These are phyloP conservation scores for Xenoacremonium recifei DNA, from an alignment of 2,329 filamentous ascomycete species.

Conservation along the genomic window DNA sequence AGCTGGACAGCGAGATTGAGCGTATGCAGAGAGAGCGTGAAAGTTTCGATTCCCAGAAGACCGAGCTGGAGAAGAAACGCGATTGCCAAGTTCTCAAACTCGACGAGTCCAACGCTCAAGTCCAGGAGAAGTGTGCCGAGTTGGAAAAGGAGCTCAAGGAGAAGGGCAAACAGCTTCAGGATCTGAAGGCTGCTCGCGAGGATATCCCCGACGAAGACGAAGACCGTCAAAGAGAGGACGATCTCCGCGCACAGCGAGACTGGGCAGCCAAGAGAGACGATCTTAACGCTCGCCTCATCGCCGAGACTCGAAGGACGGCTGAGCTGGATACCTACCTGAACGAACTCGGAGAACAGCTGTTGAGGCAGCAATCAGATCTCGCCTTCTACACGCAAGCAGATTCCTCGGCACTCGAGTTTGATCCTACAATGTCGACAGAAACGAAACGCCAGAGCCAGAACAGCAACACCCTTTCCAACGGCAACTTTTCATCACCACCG, in stretches of 20 bases:
- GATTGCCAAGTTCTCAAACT: conserved; percentile 52
- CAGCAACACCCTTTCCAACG: conserved; percentile 45
- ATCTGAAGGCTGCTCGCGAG: conserved; percentile 69
- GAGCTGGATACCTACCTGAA: conserved; percentile 47
- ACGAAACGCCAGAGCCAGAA: conserved; percentile 48
- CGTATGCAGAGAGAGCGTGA: conserved; percentile 57
- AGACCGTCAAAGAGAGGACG: conserved; percentile 52
- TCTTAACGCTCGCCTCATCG: conserved; percentile 48
- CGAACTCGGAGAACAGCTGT: conserved; percentile 46
- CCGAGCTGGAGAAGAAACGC: conserved; percentile 48
- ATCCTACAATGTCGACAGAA: conserved; percentile 38
- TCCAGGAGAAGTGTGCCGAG: conserved; percentile 63
- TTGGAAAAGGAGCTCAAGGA: conserved; percentile 74
- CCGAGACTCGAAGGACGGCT: conserved; percentile 46
- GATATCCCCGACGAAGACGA: conserved; percentile 61
- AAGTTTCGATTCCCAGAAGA: conserved; percentile 53
- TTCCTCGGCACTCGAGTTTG: conserved; percentile 47
- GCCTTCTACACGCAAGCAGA: conserved; percentile 46
- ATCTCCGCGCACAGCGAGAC: conserved; percentile 51
- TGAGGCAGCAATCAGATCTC: conserved; percentile 41
- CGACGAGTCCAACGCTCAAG: conserved; percentile 52
- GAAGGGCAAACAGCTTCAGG: conserved; percentile 65
- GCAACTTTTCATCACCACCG: conserved; percentile 38
- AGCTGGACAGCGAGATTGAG: conserved; percentile 64
- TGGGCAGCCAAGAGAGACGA: conserved; percentile 55